These are phyloP conservation scores for Lactarius sp. DNA, from an alignment of 768 basidiomycete genomes.

Conservation along the genomic window DNA sequence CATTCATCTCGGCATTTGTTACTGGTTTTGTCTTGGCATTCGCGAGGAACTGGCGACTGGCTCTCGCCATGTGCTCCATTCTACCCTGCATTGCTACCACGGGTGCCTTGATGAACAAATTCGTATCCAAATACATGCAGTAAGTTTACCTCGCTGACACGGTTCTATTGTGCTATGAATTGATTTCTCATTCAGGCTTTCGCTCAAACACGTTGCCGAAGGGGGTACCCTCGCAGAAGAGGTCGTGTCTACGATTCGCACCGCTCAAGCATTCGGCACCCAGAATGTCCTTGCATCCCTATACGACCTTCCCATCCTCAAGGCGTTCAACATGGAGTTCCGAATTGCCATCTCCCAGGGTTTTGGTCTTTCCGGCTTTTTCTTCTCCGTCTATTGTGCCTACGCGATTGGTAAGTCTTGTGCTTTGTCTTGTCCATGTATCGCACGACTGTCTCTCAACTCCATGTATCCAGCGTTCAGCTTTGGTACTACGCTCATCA, in stretches of 20 bases:
- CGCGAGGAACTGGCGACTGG: conserved; percentile 70
- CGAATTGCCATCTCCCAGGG: conserved; percentile 58
- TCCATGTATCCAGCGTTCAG: conserved; percentile 54
- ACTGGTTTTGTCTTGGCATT: conserved; percentile 79
- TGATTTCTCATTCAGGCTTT: conserved; percentile 38
- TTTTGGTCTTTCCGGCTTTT: conserved; percentile 58
- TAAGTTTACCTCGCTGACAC: conserved; percentile 33
- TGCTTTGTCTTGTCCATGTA: background rate
- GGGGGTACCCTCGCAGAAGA: conserved; percentile 84
- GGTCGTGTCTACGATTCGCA: conserved; percentile 81
- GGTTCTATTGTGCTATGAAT: background rate
- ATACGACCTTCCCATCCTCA: conserved; percentile 59
- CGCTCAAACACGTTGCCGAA: conserved; percentile 66
- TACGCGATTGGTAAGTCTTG: conserved; percentile 55
- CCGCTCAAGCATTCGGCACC: conserved; percentile 84
- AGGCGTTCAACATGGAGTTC: conserved; percentile 45
- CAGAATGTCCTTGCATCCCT: conserved; percentile 54
- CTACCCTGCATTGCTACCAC: conserved; percentile 76
- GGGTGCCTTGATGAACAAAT: conserved; percentile 68
- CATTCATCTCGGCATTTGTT: conserved; percentile 65
- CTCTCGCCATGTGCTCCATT: conserved; percentile 76
- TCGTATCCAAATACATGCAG: conserved; percentile 60
- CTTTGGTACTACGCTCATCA: conserved; percentile 81
- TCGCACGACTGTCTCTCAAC: background rate
- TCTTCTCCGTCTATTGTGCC: conserved; percentile 70